These are phyloP conservation scores for Thalassiosira hispida DNA, from an alignment of 352 stramenopile species.

Conservation along the genomic window DNA sequence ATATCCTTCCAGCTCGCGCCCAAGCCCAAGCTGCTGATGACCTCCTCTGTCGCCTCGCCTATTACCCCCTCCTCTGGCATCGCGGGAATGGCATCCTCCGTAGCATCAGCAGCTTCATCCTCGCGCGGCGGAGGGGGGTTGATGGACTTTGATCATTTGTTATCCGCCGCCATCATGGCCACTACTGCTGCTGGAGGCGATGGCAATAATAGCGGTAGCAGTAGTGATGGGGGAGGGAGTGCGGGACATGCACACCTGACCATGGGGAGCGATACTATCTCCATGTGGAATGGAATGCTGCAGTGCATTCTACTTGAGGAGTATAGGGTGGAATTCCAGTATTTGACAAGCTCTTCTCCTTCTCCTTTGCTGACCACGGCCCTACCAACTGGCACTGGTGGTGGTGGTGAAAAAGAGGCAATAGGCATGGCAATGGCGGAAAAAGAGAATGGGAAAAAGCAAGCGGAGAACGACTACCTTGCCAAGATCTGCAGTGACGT, in stretches of 20 bases:
- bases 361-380: no score
- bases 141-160: constrained; percentile 38
- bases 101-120: no score
- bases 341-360: no score
- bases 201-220: neutral
- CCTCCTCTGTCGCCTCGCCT: constrained; percentile 20
- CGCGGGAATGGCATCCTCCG: neutral
- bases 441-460: neutral
- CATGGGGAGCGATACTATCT: constrained; percentile 43
- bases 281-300: constrained; percentile 51
- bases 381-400: neutral
- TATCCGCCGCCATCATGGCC: constrained; percentile 14
- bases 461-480: constrained; percentile 24
- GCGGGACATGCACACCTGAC: constrained; percentile 41
- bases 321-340: constrained; percentile 41
- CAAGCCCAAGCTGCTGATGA: constrained; percentile 36
- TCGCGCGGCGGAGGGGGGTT: neutral
- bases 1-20: constrained; percentile 44
- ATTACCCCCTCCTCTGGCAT: neutral
- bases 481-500: constrained; percentile 34
- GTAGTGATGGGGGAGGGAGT: neutral
- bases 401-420: neutral
- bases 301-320: constrained; percentile 35
- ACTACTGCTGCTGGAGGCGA: neutral
- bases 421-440: neutral